A percentile compares a stretch with the other conserved stretches of the same genome.
Conservation (phyloP, 345 rosid genomes). For the Orychophragmus violaceus region DNA sequence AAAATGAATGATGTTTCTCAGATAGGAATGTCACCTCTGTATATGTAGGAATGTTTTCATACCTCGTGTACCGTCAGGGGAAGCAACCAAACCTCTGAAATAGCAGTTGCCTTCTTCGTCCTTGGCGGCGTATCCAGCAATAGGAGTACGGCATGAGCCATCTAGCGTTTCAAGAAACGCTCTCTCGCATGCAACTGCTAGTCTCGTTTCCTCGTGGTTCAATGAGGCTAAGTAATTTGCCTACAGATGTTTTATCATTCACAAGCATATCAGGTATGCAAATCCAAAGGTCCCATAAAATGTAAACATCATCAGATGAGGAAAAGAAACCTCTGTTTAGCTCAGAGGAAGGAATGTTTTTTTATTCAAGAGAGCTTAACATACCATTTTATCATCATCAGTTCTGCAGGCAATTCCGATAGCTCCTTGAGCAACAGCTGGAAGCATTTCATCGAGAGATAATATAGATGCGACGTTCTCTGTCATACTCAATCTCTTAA, state of each 20-base stretch:
- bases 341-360: background rate
- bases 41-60: constrained; percentile 7
- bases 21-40: background rate
- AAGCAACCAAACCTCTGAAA: constrained; percentile 88
- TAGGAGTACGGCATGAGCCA: constrained; percentile 98
- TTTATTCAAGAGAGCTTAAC: background rate
- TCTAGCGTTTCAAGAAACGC: constrained; percentile 80
- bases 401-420: constrained; percentile 94
- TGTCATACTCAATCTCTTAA: constrained; percentile 83
- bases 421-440: constrained; percentile 99
- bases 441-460: constrained; percentile 89
- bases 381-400: constrained; percentile 80
- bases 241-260: constrained; percentile 32
- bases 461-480: constrained; percentile 76
- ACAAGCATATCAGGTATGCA: background rate
- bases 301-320: background rate
- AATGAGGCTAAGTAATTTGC: constrained; percentile 68
- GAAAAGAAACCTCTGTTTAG: background rate
- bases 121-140: constrained; percentile 83
- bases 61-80: constrained; percentile 90
- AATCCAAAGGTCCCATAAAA: background rate
- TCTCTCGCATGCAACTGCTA: constrained; percentile 88
- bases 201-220: constrained; percentile 92
- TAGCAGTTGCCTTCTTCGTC: constrained; percentile 74
- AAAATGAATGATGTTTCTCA: constrained; percentile 8